phyloP scores from a whole-genome alignment of 176 grass and related monocot genomes.

The Hordeum vulgare region DNA sequence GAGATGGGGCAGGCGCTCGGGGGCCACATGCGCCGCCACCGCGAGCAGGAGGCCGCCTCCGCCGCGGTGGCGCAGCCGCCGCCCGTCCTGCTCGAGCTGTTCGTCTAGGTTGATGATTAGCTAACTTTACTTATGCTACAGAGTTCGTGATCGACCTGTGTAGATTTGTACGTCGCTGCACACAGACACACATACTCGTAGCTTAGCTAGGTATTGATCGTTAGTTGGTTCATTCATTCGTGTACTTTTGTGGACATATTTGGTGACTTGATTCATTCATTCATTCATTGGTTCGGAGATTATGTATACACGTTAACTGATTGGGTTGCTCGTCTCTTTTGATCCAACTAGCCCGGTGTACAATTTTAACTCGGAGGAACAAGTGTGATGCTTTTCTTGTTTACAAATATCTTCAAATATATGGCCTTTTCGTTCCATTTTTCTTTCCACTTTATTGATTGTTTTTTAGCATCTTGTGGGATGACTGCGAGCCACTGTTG shows the following conservation, averaged over 20 bases:
- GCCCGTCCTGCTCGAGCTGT: conserved; percentile 38
- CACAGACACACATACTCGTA: background rate
- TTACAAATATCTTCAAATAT: too few species aligned
- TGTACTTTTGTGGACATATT: background rate
- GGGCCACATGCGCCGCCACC: conserved; percentile 59
- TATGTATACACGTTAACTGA: background rate
- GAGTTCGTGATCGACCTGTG: too few species aligned
- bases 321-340: too few species aligned
- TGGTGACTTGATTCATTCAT: background rate
- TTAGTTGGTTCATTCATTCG: background rate
- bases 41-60: background rate
- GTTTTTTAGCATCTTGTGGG: too few species aligned
- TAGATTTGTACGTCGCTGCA: background rate
- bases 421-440: too few species aligned
- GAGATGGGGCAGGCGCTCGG: conserved; percentile 59
- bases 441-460: too few species aligned
- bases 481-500: too few species aligned
- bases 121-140: too few species aligned
- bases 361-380: too few species aligned
- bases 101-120: conserved; percentile 3
- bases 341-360: too few species aligned
- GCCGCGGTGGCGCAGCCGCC: background rate
- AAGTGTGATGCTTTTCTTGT: too few species aligned
- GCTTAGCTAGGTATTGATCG: background rate
- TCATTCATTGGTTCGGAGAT: background rate